Base-by-base conservation (phyloP, 2,329 filamentous ascomycete genomes). In the Monosporascus sp. region DNA sequence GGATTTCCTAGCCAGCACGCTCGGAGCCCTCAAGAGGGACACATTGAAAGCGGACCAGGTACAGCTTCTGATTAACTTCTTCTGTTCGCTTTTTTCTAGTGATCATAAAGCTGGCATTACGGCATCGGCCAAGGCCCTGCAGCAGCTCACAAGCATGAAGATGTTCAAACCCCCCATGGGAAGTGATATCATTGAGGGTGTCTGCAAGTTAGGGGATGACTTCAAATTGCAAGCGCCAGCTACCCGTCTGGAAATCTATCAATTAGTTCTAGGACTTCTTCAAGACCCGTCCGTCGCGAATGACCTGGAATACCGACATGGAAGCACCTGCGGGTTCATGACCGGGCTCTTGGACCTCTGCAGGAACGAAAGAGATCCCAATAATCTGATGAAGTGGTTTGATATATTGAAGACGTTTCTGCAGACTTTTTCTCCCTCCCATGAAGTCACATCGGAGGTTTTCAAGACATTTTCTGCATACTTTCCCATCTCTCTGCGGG, bases 91-190 rank as follows among this genome's bases (percentile, higher is more conserved):
- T 72, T 83, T 83, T 57, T 77, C 77, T 2, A 76, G 79, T 50
- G 80, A 83, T 57, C 79, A 82, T 67, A 80, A 80, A 61, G 80
- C 79, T n/a, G 81, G 81, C 41, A 76, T 83, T 52, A 68, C 79
- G 44, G 74, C 80, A 1, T 79, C 80, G 2, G 72, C 79, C 3
- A 77, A 74, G 45, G 80, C 80, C 1, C 65, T 83, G n/a, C 70
- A 72, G 1, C 71, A 74, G 27, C 75, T 83, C 48, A 71, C 70
- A 43, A 60, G 62, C 48, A 81, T 81, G 75, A 76, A 74, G 49
- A 68, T 70, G 14, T 83, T 83, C 65, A 75, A 77, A 39, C 72
- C 77, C 1, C 64, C 71, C 14, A 74, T 74, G 55, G 79, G 72
- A 20, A 64, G 73, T 52, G 70, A 76, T 49, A 80, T 83, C 35